A percentile compares a stretch with the other conserved stretches of the same genome.
Evolutionary conservation across 2,329 filamentous ascomycete species (phyloP).

Genomic region (Exophiala viscosa): DNA sequence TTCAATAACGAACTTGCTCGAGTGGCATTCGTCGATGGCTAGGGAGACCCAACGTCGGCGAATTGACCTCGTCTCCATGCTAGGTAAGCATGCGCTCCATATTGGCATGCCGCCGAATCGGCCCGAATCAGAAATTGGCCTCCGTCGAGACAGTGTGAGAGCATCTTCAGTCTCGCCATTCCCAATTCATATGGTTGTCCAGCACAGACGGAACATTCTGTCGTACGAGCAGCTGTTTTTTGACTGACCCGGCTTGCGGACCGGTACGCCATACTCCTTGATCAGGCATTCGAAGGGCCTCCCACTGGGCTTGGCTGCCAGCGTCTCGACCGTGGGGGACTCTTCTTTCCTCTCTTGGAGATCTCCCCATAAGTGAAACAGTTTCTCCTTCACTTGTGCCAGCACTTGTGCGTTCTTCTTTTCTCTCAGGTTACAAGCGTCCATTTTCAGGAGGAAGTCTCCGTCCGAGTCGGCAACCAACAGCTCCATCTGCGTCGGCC

Average conservation of each 20-base stretch:
- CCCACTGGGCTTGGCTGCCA: slow-evolving; percentile 38
- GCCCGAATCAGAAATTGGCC: too few relatives aligned
- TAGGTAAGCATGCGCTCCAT: too few relatives aligned
- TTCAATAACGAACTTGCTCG: too few relatives aligned
- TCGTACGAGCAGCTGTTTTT: slow-evolving; percentile 49
- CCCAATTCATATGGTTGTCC: slow-evolving; percentile 45
- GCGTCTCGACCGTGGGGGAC: slow-evolving; percentile 17
- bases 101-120: too few relatives aligned
- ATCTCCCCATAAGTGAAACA: slow-evolving; percentile 82
- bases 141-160: too few relatives aligned
- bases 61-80: too few relatives aligned
- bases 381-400: slow-evolving; percentile 58
- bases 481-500: slow-evolving; percentile 57
- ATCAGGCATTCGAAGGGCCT: slow-evolving; percentile 68
- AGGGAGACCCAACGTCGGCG: too few relatives aligned
- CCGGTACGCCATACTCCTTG: slow-evolving; percentile 61
- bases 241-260: slow-evolving; percentile 31
- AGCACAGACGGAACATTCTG: slow-evolving; percentile 62
- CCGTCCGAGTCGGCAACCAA: slow-evolving; percentile 61
- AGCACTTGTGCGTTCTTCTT: slow-evolving; percentile 45
- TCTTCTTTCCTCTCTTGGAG: slow-evolving; percentile 65
- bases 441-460: slow-evolving; percentile 53
- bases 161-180: too few relatives aligned
- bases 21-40: too few relatives aligned
- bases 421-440: slow-evolving; percentile 57